phyloP scores from a whole-genome alignment of 495 filamentous ascomycete species.

The Penicillium herquei region DNA sequence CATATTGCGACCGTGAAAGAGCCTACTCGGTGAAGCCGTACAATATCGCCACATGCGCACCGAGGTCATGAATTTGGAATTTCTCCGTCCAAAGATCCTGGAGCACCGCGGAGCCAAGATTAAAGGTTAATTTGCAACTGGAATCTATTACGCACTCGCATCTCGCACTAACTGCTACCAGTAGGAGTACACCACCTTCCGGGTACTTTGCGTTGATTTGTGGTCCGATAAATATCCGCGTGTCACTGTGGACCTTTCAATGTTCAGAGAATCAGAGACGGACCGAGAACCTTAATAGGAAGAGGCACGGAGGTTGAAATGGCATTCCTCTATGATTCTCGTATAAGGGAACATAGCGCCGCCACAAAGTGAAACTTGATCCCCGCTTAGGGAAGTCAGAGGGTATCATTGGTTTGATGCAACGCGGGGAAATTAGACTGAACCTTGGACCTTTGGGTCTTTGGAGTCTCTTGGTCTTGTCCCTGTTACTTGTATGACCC shows the following conservation, averaged over 20 bases:
- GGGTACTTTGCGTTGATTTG: background rate
- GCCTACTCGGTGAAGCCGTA: too few relatives aligned
- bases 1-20: too few relatives aligned
- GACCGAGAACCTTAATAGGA: background rate
- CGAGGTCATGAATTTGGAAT: too few relatives aligned
- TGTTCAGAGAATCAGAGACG: background rate
- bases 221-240: background rate
- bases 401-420: background rate
- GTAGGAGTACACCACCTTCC: too few relatives aligned
- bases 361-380: background rate
- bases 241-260: background rate
- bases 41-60: too few relatives aligned
- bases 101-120: too few relatives aligned
- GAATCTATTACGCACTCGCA: too few relatives aligned
- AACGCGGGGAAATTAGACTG: slow-evolving; percentile 10
- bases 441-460: slow-evolving; percentile 2
- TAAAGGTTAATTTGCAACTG: too few relatives aligned
- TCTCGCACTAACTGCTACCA: too few relatives aligned
- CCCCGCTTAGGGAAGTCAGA: background rate
- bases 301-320: background rate
- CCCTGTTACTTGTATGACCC: background rate
- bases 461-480: background rate
- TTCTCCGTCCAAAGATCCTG: too few relatives aligned
- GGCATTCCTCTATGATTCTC: too few relatives aligned
- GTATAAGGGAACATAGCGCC: background rate